Percentiles rank a stretch among this genome's conserved stretches.
Evolutionary conservation across 495 filamentous ascomycete species (phyloP).

Genomic region (Penicillium samsonianum): DNA sequence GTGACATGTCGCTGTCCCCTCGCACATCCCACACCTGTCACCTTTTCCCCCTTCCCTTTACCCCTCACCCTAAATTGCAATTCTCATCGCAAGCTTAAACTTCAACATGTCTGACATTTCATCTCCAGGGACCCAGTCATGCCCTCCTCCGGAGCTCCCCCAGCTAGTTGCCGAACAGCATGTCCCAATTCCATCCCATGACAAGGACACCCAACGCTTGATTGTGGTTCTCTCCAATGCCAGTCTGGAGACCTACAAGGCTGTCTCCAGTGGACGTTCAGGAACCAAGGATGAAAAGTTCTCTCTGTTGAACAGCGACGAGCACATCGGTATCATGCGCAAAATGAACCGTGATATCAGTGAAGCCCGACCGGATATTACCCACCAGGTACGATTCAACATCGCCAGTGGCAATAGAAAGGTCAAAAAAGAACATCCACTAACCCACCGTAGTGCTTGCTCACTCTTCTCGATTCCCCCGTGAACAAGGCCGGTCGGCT

Average conservation of each 20-base stretch:
- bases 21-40: not conserved
- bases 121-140: slow-evolving; percentile 78
- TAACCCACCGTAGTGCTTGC: slow-evolving; percentile 68
- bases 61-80: slow-evolving; percentile 7
- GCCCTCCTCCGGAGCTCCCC: slow-evolving; percentile 86
- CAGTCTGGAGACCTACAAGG: slow-evolving; percentile 94
- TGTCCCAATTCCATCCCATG: slow-evolving; percentile 74
- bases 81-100: not conserved
- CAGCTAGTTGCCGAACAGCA: slow-evolving; percentile 93
- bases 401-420: slow-evolving; percentile 3
- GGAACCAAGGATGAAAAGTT: slow-evolving; percentile 87
- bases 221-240: slow-evolving; percentile 97
- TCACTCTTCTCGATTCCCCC: slow-evolving; percentile 95
- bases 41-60: slow-evolving; percentile 2
- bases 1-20: slow-evolving; percentile 8
- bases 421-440: slow-evolving; percentile 10
- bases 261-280: slow-evolving; percentile 68
- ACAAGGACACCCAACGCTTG: slow-evolving; percentile 85
- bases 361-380: slow-evolving; percentile 95
- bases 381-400: slow-evolving; percentile 77
- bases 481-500: slow-evolving; percentile 97
- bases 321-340: slow-evolving; percentile 97
- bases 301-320: slow-evolving; percentile 94
- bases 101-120: slow-evolving; percentile 28
- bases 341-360: slow-evolving; percentile 99